These are phyloP conservation scores for Echria macrotheca DNA, from an alignment of 495 filamentous ascomycete species.

Conservation along the genomic window DNA sequence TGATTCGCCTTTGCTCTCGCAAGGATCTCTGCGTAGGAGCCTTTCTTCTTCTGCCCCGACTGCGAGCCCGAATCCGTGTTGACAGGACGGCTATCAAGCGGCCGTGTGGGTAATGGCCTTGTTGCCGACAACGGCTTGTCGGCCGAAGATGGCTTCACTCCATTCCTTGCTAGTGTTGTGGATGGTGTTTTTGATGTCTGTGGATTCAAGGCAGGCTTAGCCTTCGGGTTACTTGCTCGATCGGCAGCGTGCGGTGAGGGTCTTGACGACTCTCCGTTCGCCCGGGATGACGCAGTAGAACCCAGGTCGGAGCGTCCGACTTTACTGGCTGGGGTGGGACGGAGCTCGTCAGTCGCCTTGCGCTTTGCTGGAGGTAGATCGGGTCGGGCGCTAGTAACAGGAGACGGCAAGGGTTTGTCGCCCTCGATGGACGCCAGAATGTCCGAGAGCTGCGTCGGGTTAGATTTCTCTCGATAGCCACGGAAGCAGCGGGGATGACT, in stretches of 20 bases:
- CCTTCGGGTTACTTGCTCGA: conserved; percentile 1
- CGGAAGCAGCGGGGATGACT: conserved; percentile 4
- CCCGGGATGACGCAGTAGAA: conserved; percentile 11
- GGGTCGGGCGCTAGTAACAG: conserved; percentile 25
- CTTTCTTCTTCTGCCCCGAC: conserved; percentile 50
- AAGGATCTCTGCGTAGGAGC: conserved; percentile 64
- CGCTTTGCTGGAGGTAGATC: conserved; percentile 35
- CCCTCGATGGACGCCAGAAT: conserved; percentile 52
- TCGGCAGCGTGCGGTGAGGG: conserved; percentile 15
- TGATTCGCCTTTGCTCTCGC: conserved; percentile 55
- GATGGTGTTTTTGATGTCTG: conserved; percentile 5
- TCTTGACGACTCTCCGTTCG: conserved; percentile 13
- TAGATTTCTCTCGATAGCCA: conserved; percentile 4
- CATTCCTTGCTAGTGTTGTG: background rate
- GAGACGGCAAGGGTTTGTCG: conserved; percentile 34
- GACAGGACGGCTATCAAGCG: conserved; percentile 14
- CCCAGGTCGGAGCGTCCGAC: conserved; percentile 24
- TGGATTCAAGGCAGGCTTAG: too few species aligned
- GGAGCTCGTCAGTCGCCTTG: conserved; percentile 46
- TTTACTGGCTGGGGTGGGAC: conserved; percentile 21
- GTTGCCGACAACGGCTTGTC: conserved; percentile 16
- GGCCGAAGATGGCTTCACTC: background rate
- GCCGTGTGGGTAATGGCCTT: too few species aligned
- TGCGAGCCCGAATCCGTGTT: conserved; percentile 26
- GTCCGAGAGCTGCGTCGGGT: conserved; percentile 41